Conservation (phyloP, 495 filamentous ascomycete species). For the Penicillium fimorum region DNA sequence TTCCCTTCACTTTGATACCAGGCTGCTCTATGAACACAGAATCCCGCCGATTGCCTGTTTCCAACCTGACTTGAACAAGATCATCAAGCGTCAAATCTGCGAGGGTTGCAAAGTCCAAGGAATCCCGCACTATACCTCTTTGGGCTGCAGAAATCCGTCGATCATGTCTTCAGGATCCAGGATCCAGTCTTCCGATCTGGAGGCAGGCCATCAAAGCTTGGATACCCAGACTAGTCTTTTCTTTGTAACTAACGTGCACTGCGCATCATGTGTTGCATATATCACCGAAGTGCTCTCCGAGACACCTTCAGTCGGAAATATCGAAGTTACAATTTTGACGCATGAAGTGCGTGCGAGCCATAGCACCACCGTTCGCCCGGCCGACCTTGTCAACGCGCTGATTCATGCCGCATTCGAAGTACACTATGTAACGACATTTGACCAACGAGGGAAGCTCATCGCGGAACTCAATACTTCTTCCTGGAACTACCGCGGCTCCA, state of each 20-base stretch:
- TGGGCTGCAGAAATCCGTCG: not conserved
- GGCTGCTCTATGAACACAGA: not conserved
- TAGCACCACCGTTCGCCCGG: constrained; percentile 25
- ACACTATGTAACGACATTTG: constrained; percentile 43
- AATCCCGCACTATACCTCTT: not conserved
- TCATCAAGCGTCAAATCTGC: not conserved
- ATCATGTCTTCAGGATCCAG: constrained; percentile 16
- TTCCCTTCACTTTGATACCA: not conserved
- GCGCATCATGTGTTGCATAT: constrained; percentile 52
- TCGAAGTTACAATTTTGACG: constrained; percentile 47
- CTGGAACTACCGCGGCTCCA: constrained; percentile 31
- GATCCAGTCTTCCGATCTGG: constrained; percentile 13
- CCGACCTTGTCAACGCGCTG: constrained; percentile 39
- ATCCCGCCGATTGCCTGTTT: not conserved
- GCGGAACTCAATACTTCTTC: constrained; percentile 37
- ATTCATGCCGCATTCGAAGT: constrained; percentile 53
- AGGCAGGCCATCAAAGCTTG: constrained; percentile 4
- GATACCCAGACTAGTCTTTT: constrained; percentile 35
- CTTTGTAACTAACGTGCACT: constrained; percentile 52
- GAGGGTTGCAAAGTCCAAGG: not conserved
- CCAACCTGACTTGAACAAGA: not conserved
- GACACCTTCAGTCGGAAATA: constrained; percentile 31
- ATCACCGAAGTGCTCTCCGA: constrained; percentile 42
- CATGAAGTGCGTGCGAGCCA: constrained; percentile 47
- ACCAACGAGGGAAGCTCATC: constrained; percentile 27